Evolutionary conservation across 345 rosid genomes (phyloP), one percentile per base, ranked within the genome.

Genomic region (Bretschneidera sinensis): DNA sequence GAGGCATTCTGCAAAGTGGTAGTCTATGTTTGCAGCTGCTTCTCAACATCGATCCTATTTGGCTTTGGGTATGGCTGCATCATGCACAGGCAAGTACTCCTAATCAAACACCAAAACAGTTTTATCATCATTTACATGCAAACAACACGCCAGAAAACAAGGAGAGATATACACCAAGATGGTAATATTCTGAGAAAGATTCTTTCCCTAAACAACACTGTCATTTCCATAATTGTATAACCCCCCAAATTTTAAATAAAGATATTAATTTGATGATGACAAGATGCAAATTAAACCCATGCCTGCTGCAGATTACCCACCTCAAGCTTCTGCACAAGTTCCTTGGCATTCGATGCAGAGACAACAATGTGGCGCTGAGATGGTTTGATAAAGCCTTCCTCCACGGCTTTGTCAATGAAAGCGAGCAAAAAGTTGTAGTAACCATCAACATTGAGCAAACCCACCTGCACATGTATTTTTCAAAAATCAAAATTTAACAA

Each of bases 331-430:
- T 89, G 89, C 24, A 92, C 85, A 55, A 92, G 89, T 57, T 89
- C 94, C 74, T 74, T 87, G 67, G 94, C 97, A 69, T 81, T 84
- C 65, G 95, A 82, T 47, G 98, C 96, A n/a, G 92, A 82, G 81
- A 92, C 90, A 80, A 92, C 65, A 71, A 92, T 89, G 76, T 80
- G 77, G 28, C 98, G 85, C 65, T 90, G 94, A 45, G 86, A 87
- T 19, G 98, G 96, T 43, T 78, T 75, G 51, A 92, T 89, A 74
- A 92, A 92, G 71, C 98, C 98, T 73, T 92, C 97, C 64, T 87
- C 97, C 64, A 92, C 97, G 69, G 97, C 98, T 83, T 92, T 89
- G 79, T 92, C 97, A 35, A 92, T 83, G 84, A 85, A 81, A 23
- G 85, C 81, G 55, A 92, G 86, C n/a, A 92, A 85, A 64, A 67